Conservation (phyloP, 208 protist species). For the Crithidia thermophila region DNA sequence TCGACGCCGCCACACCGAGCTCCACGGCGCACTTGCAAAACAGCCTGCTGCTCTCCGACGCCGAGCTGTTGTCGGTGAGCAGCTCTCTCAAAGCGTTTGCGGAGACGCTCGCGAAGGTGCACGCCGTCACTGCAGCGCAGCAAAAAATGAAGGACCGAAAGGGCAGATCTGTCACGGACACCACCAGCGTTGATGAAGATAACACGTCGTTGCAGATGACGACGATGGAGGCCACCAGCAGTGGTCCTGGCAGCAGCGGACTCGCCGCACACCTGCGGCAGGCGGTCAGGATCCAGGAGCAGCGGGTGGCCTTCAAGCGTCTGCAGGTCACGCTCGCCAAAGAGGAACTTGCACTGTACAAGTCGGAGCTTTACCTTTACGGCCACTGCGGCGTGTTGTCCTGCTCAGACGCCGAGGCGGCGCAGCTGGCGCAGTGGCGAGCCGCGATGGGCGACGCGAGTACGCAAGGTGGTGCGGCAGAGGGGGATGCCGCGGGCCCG, state of each 20-base stretch:
- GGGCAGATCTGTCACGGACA: not conserved
- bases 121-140: constrained; percentile 2
- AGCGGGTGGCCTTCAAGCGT: constrained; percentile 36
- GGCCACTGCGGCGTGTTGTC: constrained; percentile 47
- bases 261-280: constrained; percentile 36
- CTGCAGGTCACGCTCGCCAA: constrained; percentile 73
- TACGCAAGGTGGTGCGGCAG: not conserved
- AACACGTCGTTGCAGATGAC: no score
- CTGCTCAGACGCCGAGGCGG: constrained; percentile 35
- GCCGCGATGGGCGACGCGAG: not conserved
- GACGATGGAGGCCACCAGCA: not conserved
- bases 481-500: no score
- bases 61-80: constrained; percentile 60
- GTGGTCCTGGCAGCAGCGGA: not conserved
- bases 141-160: not conserved
- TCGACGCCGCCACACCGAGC: constrained; percentile 49
- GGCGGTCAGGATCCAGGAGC: constrained; percentile 40
- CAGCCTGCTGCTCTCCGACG: constrained; percentile 68
- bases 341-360: constrained; percentile 81
- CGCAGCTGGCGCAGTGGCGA: constrained; percentile 7
- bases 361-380: constrained; percentile 63
- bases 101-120: constrained; percentile 32
- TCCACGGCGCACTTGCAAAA: constrained; percentile 49
- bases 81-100: constrained; percentile 51
- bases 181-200: no score